A percentile compares a stretch with the other conserved stretches of the same genome.
phyloP scores from a whole-genome alignment of 176 grass and related monocot species.

The Juncus inflexus region DNA sequence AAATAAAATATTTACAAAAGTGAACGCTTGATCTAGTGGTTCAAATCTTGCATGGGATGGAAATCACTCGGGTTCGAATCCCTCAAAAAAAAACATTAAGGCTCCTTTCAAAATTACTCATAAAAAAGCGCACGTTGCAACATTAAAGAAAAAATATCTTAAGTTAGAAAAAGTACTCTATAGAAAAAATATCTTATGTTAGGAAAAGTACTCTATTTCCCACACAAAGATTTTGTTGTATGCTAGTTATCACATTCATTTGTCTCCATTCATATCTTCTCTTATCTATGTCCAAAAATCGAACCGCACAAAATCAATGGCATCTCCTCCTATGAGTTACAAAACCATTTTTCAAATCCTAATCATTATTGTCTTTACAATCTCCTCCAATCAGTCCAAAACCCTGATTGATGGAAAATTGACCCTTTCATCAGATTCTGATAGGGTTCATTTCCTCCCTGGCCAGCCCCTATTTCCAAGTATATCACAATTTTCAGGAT shows the following conservation, averaged over 20 bases:
- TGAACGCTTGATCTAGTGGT: too few relatives aligned
- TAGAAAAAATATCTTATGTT: too few relatives aligned
- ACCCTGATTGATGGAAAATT: conserved; percentile 2
- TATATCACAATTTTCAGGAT: conserved; percentile 50
- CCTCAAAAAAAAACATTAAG: too few relatives aligned
- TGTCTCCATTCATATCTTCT: conserved; percentile 16
- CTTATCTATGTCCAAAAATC: background rate
- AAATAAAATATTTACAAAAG: too few relatives aligned
- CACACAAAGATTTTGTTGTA: too few relatives aligned
- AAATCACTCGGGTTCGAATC: too few relatives aligned
- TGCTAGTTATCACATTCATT: conserved; percentile 11
- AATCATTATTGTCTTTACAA: conserved; percentile 10
- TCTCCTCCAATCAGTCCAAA: conserved; percentile 5
- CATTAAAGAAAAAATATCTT: too few relatives aligned
- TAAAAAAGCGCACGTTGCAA: too few relatives aligned
- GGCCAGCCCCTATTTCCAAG: conserved; percentile 37
- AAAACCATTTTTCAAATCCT: conserved; percentile 12
- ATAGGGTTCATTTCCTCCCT: conserved; percentile 41
- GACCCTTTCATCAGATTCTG: conserved; percentile 27
- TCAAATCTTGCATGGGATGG: too few relatives aligned
- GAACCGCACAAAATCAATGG: background rate
- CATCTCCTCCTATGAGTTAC: conserved; percentile 5
- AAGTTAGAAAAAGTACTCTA: too few relatives aligned
- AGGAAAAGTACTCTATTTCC: too few relatives aligned
- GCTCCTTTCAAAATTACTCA: too few relatives aligned